phyloP scores from a whole-genome alignment of 164 flowering plant genomes.

The Aristolochia californica region DNA sequence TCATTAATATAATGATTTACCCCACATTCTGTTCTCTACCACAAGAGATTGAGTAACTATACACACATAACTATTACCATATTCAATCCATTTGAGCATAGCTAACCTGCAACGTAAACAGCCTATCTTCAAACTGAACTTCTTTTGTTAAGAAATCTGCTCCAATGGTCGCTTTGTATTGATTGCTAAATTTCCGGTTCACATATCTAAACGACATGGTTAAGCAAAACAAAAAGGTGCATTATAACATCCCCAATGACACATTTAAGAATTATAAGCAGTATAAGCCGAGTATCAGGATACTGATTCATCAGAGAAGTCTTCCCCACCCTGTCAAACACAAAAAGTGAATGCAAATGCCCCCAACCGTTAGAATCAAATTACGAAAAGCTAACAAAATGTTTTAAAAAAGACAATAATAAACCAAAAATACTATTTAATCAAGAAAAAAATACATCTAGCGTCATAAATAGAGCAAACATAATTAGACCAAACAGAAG shows the following conservation, averaged over 20 bases:
- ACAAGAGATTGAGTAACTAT: too few relatives aligned
- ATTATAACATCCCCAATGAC: neutral
- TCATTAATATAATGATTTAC: too few relatives aligned
- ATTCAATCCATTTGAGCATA: too few relatives aligned
- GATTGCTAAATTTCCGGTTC: conserved; percentile 79
- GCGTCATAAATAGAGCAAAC: neutral
- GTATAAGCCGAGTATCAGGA: conserved; percentile 8
- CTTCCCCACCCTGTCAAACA: conserved; percentile 60
- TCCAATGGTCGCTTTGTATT: conserved; percentile 85
- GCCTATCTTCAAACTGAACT: conserved; percentile 73
- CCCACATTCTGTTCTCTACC: too few relatives aligned
- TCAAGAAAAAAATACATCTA: neutral
- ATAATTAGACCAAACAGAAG: neutral
- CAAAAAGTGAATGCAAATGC: neutral
- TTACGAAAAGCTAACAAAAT: neutral
- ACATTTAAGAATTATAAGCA: too few relatives aligned
- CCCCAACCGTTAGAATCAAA: neutral
- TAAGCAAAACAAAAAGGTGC: neutral
- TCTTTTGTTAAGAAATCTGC: conserved; percentile 86
- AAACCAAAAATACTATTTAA: neutral
- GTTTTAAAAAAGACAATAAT: neutral
- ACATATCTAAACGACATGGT: conserved; percentile 40
- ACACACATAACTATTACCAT: too few relatives aligned
- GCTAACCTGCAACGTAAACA: conserved; percentile 74
- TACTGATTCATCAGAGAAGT: conserved; percentile 91